These are phyloP conservation scores for Rasamsonia emersonii DNA, from an alignment of 2,329 filamentous ascomycete species.

Conservation along the genomic window DNA sequence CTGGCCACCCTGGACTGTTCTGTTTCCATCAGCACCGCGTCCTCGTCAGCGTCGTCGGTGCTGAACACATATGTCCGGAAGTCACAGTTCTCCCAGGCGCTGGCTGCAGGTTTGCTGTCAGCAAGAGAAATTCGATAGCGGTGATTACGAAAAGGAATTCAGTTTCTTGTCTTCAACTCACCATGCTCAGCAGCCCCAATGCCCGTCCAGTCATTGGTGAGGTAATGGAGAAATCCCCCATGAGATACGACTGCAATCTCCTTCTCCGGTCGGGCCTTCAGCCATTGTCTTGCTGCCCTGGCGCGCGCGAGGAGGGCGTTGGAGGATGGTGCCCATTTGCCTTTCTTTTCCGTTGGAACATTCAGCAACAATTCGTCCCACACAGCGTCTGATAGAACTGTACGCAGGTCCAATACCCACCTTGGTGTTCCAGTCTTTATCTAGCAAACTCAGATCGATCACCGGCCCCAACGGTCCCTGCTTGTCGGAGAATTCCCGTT, in stretches of 20 bases:
- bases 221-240: slow-evolving; percentile 12
- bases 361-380: not conserved
- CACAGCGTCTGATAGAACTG: not conserved
- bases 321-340: slow-evolving; percentile 7
- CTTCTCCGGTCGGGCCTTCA: slow-evolving; percentile 10
- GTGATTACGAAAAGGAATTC: not conserved
- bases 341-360: slow-evolving; percentile 3
- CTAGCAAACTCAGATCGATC: slow-evolving; percentile 7
- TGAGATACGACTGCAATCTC: slow-evolving; percentile 12
- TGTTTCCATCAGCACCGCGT: slow-evolving; percentile 9
- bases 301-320: slow-evolving; percentile 9
- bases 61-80: slow-evolving; percentile 9
- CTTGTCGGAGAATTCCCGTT: slow-evolving; percentile 4
- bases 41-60: slow-evolving; percentile 5
- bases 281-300: slow-evolving; percentile 8
- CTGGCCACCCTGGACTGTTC: slow-evolving; percentile 7
- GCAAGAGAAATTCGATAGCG: not conserved
- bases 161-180: not conserved
- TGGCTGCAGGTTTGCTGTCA: slow-evolving; percentile 5
- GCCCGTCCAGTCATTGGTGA: slow-evolving; percentile 13
- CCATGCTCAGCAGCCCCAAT: slow-evolving; percentile 10
- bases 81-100: slow-evolving; percentile 9
- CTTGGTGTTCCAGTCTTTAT: slow-evolving; percentile 7
- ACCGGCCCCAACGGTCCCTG: not conserved
- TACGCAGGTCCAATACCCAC: not conserved